Conservation (phyloP, 805 yeast genomes). For the Zygosaccharomyces bailii region DNA sequence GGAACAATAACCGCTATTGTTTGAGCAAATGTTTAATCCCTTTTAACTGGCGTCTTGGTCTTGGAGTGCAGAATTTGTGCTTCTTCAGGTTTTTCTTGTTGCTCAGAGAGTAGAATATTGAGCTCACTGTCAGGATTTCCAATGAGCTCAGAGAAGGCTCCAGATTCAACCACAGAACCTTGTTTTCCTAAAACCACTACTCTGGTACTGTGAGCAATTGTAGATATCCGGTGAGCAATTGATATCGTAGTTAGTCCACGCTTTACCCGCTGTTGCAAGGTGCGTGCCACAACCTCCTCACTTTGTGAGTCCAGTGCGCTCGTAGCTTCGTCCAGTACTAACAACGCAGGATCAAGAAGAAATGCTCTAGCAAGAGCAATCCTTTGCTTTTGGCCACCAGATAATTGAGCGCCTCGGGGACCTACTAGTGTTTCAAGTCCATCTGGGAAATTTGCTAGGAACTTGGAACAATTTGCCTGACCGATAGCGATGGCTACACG, state of each 20-base stretch:
- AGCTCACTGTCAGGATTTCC: slow-evolving; percentile 37
- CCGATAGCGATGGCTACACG: slow-evolving; percentile 59
- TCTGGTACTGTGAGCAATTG: slow-evolving; percentile 77
- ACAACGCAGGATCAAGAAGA: slow-evolving; percentile 70
- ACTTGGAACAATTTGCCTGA: slow-evolving; percentile 69
- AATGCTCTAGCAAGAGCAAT: slow-evolving; percentile 88
- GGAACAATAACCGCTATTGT: background rate
- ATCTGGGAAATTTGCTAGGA: slow-evolving; percentile 72
- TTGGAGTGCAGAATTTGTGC: background rate
- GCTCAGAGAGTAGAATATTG: slow-evolving; percentile 37
- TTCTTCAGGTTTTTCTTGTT: slow-evolving; percentile 17
- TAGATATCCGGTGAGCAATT: slow-evolving; percentile 87
- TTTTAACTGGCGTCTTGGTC: background rate
- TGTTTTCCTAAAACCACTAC: slow-evolving; percentile 73
- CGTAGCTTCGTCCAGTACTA: slow-evolving; percentile 90
- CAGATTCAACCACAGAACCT: slow-evolving; percentile 74
- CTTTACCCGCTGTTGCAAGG: slow-evolving; percentile 52
- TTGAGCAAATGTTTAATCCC: background rate
- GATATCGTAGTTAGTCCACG: slow-evolving; percentile 73
- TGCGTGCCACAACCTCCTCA: slow-evolving; percentile 78
- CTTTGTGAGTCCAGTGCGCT: slow-evolving; percentile 88
- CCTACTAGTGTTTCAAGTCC: slow-evolving; percentile 82
- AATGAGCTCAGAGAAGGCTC: slow-evolving; percentile 52
- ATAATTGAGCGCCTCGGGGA: slow-evolving; percentile 79
- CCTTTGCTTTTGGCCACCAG: slow-evolving; percentile 95